Base-by-base conservation (phyloP, 352 stramenopile species). In the Globisporangium mamillatum region DNA sequence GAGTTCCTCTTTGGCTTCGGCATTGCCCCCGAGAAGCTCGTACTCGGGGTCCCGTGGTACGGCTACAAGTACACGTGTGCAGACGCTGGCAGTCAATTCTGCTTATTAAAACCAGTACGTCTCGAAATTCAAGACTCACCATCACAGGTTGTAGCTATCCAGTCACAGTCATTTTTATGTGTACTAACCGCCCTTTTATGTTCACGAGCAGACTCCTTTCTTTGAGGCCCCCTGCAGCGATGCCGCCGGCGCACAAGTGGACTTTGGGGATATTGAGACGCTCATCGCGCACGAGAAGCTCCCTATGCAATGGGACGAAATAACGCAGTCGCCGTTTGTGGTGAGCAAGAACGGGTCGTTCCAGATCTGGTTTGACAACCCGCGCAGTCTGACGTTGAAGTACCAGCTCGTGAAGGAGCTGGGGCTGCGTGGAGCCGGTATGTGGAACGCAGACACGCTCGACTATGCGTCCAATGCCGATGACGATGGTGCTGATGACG, bases 21-120 rank as follows among this genome's bases (percentile, higher is more conserved):
- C 44, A 78, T 97, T 50, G 25, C 61, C 7, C 74, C 86, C 4
- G 54, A 69, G 20, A 97, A 98, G 72, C 74, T 98, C 50, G 83
- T 98, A 65, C 76, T 98, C 0, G 93, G 93, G 10, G 72, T 98
- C 46, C 91, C 91, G 4, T 98, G 91, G 91, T 98, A 98, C 63
- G 91, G 85, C 57, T 98, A 98, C 75, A 67, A 77, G 34, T 98
- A 98, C 74, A 66, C 63, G 57, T 98, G 91, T 65, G 32, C 76
- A 25, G 18, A 48, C 12, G 50, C 56, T 25, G 62, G 22, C n/a
- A 6, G 18, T 36, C 29, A 4, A 7, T n/a, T 84, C 27, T 88
- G 78, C 38, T 38, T 46, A 1, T 79, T 88, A 60, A 48, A 64
- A 2, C 56, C 56, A 48, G 73, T 79, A 64, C 53, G 70, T 67